These are phyloP conservation scores for Penicillium herquei DNA, from an alignment of 495 filamentous ascomycete species.

Conservation along the genomic window DNA sequence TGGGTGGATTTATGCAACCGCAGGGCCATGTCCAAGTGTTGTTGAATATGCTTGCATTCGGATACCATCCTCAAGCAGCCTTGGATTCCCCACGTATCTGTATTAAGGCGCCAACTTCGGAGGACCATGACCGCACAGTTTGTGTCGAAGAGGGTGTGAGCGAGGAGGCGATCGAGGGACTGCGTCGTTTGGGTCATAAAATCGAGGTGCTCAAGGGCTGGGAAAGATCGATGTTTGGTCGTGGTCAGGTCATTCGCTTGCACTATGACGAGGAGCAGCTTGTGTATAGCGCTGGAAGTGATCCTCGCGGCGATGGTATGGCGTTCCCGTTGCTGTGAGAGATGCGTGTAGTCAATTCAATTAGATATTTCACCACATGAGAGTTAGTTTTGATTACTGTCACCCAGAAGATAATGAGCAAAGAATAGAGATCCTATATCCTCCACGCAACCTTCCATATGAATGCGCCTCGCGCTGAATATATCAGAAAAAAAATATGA, in stretches of 20 bases:
- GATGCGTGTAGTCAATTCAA: too few species aligned
- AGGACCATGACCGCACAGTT: conserved; percentile 56
- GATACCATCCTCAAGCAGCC: conserved; percentile 82
- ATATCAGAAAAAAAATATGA: not conserved
- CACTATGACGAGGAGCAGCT: conserved; percentile 67
- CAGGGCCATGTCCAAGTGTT: conserved; percentile 96
- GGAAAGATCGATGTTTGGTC: conserved; percentile 73
- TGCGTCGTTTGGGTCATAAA: conserved; percentile 70
- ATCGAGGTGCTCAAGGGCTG: conserved; percentile 66
- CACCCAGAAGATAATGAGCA: too few species aligned
- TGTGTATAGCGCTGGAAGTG: conserved; percentile 84
- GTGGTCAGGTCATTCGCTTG: conserved; percentile 83
- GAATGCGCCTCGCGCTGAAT: not conserved
- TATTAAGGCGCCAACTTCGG: conserved; percentile 64
- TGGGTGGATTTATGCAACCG: conserved; percentile 99
- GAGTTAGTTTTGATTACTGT: too few species aligned
- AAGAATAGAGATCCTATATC: too few species aligned
- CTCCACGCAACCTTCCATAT: too few species aligned
- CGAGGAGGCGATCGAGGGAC: conserved; percentile 59
- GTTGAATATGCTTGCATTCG: conserved; percentile 84
- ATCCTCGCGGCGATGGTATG: conserved; percentile 83
- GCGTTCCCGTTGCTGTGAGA: conserved; percentile 57
- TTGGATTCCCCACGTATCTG: conserved; percentile 88
- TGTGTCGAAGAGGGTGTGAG: conserved; percentile 85
- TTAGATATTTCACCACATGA: too few species aligned